Percentiles rank a stretch among this genome's conserved stretches.
Evolutionary conservation across 116 monocot genomes (phyloP).

Genomic region (Trichopus zeylanicus): DNA sequence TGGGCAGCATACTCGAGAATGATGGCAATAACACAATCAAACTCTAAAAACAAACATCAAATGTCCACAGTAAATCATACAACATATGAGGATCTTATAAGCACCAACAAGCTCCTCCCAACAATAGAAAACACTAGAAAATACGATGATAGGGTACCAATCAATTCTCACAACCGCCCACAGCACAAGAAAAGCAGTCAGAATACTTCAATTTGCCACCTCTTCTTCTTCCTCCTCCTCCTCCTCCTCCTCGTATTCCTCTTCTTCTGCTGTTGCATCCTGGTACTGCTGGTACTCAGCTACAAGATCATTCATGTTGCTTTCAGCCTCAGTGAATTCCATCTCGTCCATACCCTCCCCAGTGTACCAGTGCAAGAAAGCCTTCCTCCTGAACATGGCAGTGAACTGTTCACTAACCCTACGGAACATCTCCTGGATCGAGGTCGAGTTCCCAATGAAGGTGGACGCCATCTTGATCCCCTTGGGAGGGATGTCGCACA

Average conservation of each 20-base stretch:
- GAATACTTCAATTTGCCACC: background rate
- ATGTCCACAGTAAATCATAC: too few species aligned
- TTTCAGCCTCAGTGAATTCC: constrained; percentile 67
- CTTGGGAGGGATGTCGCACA: constrained; percentile 12
- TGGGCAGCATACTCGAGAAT: too few species aligned
- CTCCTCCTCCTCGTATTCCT: constrained; percentile 23
- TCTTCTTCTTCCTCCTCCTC: constrained; percentile 11
- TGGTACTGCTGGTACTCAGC: constrained; percentile 66
- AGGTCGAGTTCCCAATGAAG: constrained; percentile 56
- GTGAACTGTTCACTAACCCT: constrained; percentile 73
- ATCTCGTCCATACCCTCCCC: constrained; percentile 71
- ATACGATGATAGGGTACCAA: too few species aligned
- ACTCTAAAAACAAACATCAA: too few species aligned
- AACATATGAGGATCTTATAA: too few species aligned
- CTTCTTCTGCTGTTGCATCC: constrained; percentile 46
- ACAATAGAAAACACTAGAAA: too few species aligned
- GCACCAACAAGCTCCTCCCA: too few species aligned
- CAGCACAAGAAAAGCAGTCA: too few species aligned
- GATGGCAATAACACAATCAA: too few species aligned
- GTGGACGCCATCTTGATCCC: constrained; percentile 35
- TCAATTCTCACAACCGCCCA: too few species aligned
- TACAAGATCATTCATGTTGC: constrained; percentile 62
- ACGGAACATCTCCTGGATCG: constrained; percentile 84
- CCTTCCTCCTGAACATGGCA: constrained; percentile 79
- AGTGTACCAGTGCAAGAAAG: constrained; percentile 77